Percentiles rank a stretch among this genome's conserved stretches.
Conservation (phyloP, 2,329 filamentous ascomycete genomes). For the Penicillium brevicompactum region DNA sequence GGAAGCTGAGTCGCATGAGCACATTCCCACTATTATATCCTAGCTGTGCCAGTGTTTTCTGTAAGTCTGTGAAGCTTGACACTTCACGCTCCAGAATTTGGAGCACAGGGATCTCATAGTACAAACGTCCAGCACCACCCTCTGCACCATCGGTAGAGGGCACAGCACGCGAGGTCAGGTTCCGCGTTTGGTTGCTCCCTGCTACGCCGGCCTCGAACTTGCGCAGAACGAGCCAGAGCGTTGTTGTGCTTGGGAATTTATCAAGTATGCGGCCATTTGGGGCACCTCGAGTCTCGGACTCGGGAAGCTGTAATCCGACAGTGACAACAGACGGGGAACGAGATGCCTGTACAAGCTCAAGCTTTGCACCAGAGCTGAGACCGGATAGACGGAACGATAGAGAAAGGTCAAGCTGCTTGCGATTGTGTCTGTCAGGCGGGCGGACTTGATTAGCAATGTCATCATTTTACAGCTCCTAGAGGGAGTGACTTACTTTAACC, state of each 20-base stretch:
- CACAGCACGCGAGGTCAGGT: conserved; percentile 82
- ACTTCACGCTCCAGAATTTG: conserved; percentile 82
- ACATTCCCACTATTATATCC: conserved; percentile 84
- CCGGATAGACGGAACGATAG: conserved; percentile 81
- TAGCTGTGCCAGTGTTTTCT: conserved; percentile 84
- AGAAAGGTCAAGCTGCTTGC: conserved; percentile 83
- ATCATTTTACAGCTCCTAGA: background rate
- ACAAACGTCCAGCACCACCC: conserved; percentile 71
- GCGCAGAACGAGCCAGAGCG: conserved; percentile 84
- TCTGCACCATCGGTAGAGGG: conserved; percentile 58
- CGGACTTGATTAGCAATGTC: conserved; percentile 14
- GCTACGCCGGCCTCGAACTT: conserved; percentile 80
- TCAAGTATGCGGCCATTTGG: conserved; percentile 72
- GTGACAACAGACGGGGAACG: conserved; percentile 83
- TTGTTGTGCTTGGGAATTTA: conserved; percentile 85
- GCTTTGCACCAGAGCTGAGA: conserved; percentile 80
- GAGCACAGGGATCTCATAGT: conserved; percentile 84
- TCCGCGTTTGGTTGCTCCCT: conserved; percentile 64
- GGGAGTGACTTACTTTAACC: conserved; percentile 67
- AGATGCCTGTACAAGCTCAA: conserved; percentile 86
- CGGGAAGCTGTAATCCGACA: conserved; percentile 83
- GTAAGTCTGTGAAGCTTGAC: conserved; percentile 74
- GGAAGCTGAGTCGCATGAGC: conserved; percentile 76
- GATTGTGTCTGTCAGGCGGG: conserved; percentile 64
- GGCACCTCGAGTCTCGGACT: conserved; percentile 65